Percentiles rank a stretch among this genome's conserved stretches.
Conservation (phyloP, 106 monocot genomes). For the Apostasia ramifera region DNA sequence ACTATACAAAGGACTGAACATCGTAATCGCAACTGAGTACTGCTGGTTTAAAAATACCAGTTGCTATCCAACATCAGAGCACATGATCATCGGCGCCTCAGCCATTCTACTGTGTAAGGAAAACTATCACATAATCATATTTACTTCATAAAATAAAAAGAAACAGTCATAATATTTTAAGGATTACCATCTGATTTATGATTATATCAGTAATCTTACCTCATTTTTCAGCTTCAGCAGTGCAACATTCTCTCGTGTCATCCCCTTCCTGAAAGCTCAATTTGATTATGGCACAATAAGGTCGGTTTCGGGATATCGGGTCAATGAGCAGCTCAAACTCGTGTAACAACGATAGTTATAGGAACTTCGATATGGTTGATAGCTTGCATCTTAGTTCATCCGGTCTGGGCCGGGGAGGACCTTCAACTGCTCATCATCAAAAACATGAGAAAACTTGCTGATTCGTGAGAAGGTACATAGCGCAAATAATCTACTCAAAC, state of each 20-base stretch:
- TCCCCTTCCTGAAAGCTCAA: slow-evolving; percentile 29
- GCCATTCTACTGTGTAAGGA: slow-evolving; percentile 47
- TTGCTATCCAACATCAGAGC: slow-evolving; percentile 39
- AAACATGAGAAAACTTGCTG: slow-evolving; percentile 54
- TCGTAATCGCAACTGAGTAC: slow-evolving; percentile 30
- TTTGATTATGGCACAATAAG: slow-evolving; percentile 53
- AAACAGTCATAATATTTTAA: neutral
- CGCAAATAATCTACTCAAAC: neutral
- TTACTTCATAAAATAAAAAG: neutral
- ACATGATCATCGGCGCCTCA: slow-evolving; percentile 27
- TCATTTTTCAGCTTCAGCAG: slow-evolving; percentile 25
- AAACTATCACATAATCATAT: neutral
- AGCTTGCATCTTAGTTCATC: slow-evolving; percentile 26
- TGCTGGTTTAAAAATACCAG: slow-evolving; percentile 29
- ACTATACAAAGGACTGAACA: slow-evolving; percentile 60
- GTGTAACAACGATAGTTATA: slow-evolving; percentile 34
- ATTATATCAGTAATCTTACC: neutral
- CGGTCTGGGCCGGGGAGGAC: slow-evolving; percentile 56
- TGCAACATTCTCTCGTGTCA: slow-evolving; percentile 46
- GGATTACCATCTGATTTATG: neutral
- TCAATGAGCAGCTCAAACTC: slow-evolving; percentile 26
- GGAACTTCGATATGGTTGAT: slow-evolving; percentile 37
- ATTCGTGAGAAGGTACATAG: slow-evolving; percentile 37
- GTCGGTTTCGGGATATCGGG: slow-evolving; percentile 44
- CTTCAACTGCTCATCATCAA: slow-evolving; percentile 32